phyloP scores from a whole-genome alignment of 805 yeast genomes.

The Cyberlindnera euphorbiae region DNA sequence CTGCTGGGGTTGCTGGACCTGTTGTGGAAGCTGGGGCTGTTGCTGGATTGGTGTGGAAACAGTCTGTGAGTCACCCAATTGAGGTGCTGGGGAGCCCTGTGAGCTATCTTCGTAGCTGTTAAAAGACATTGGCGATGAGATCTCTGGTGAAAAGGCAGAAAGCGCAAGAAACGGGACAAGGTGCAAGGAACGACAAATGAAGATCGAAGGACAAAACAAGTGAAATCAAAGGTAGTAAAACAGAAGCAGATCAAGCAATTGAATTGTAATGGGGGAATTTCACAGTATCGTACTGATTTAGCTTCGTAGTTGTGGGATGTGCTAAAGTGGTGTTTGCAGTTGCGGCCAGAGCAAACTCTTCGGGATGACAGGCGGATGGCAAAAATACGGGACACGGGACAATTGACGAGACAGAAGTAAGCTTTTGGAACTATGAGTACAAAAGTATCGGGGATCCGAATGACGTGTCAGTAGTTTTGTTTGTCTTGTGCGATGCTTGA shows the following conservation, averaged over 20 bases:
- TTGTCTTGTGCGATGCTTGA: too few relatives aligned
- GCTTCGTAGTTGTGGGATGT: too few relatives aligned
- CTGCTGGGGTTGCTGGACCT: neutral
- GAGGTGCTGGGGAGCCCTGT: constrained; percentile 3
- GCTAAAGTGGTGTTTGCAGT: too few relatives aligned
- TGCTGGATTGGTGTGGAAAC: too few relatives aligned
- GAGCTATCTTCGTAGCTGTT: constrained; percentile 3
- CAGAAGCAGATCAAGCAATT: too few relatives aligned
- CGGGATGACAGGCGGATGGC: neutral
- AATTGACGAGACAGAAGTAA: neutral
- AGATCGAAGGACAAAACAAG: too few relatives aligned
- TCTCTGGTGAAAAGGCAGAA: neutral
- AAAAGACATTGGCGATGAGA: constrained; percentile 1
- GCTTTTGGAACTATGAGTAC: neutral
- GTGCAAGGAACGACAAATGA: neutral
- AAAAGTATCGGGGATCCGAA: neutral
- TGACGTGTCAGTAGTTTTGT: too few relatives aligned
- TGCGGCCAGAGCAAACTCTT: too few relatives aligned
- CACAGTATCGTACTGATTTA: too few relatives aligned
- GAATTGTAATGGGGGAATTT: too few relatives aligned
- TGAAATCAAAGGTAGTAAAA: too few relatives aligned
- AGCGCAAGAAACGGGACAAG: neutral
- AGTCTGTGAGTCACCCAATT: neutral
- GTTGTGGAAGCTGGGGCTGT: neutral
- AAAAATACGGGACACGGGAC: neutral